Evolutionary conservation across 2,329 filamentous ascomycete genomes (phyloP).

Genomic region (Laburnicola sp.): DNA sequence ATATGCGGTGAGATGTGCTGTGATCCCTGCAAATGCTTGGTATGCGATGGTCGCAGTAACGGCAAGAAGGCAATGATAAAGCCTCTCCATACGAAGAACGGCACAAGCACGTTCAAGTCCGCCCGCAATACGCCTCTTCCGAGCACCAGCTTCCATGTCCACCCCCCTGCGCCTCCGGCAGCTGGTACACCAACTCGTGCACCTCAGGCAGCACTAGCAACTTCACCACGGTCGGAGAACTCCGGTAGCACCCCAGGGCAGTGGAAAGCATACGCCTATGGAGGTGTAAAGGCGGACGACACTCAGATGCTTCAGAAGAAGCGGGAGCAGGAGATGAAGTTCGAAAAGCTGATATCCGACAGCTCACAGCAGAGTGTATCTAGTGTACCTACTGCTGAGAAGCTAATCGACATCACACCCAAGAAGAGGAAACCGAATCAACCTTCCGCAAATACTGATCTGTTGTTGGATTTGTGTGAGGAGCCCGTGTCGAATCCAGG

Average conservation of each 20-base stretch:
- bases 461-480: constrained; percentile 1
- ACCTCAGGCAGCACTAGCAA: background rate
- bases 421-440: constrained; percentile 6
- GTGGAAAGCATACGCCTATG: constrained; percentile 26
- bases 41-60: constrained; percentile 28
- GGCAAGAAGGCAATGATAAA: constrained; percentile 34
- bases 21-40: constrained; percentile 34
- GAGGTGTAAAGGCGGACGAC: constrained; percentile 27
- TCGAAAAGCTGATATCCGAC: constrained; percentile 9
- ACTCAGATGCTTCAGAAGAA: constrained; percentile 16
- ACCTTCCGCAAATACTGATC: background rate
- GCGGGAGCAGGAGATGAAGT: constrained; percentile 19
- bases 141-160: constrained; percentile 5
- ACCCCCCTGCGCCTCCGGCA: background rate
- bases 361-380: background rate
- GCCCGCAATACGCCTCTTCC: background rate
- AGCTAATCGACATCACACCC: constrained; percentile 24
- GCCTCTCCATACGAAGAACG: constrained; percentile 10
- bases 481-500: background rate
- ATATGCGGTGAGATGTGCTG: constrained; percentile 33
- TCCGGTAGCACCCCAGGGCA: constrained; percentile 7
- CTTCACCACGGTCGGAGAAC: background rate
- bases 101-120: background rate
- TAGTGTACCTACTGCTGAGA: background rate
- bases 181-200: background rate